Evolutionary conservation across 2,329 filamentous ascomycete species (phyloP), one percentile per base, ranked within the genome.

Genomic region (Dactylellina cionopaga): DNA sequence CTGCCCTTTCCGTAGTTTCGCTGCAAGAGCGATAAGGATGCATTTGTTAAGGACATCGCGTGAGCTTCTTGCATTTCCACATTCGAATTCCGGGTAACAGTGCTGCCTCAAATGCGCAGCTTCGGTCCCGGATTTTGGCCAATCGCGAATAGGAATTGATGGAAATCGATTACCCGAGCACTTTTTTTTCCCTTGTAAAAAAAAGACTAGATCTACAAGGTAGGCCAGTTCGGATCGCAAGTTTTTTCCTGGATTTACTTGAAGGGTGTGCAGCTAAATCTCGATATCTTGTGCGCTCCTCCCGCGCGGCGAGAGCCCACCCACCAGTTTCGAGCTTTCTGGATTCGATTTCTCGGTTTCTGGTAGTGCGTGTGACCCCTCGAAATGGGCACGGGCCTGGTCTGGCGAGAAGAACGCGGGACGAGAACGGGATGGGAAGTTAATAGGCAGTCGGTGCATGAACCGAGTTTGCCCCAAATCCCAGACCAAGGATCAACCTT

Each of bases 11-110:
- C 49, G 33, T 44, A 59, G 35, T 39, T 35, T 35, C 49, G 39
- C 22, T 58, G 49, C 47, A 63, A 31, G 35, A 51, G 56, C 35
- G 59, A 65, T 72, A 72, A 65, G 37, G 68, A 65, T 49, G 44
- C 39, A 51, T 27, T 51, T 46, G 59, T 65, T 27, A 65, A 43
- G 22, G 51, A 39, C 68, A 65, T 65, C 52, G 59, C 39, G 51
- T 60, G 59, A 58, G 43, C 59, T 46, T 68, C 54, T 22, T 56
- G 65, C 65, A 63, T 56, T 47, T 35, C n/a, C n/a, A n/a, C n/a
- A n/a, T n/a, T n/a, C 35, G 13, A 17, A 37, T 22, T 31, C 65
- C 65, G 33, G 65, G 56, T 55, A 19, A 51, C 35, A 31, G 31
- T 17, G n/a, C 25, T 33, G 10, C 19, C 33, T 54, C 24, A 31